Conservation (phyloP, 169 alveolate species). For the Theileria annulata region DNA sequence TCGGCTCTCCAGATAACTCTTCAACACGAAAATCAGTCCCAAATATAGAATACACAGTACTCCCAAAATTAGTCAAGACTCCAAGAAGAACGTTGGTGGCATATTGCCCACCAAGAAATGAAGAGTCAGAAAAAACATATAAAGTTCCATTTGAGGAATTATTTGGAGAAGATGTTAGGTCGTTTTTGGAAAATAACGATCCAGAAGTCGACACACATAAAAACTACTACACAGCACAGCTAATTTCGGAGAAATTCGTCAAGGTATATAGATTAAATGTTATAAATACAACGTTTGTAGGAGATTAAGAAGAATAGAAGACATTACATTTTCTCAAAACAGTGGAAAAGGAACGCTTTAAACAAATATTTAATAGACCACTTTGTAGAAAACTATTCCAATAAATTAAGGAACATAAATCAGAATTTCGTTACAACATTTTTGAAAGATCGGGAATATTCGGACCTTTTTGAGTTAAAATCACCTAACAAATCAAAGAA, state of each 20-base stretch:
- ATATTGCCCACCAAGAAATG: conserved; percentile 28
- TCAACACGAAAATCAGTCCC: conserved; percentile 1
- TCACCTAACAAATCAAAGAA: neutral
- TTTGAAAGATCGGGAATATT: conserved; percentile 9
- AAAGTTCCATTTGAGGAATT: conserved; percentile 24
- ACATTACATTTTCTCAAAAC: conserved; percentile 43
- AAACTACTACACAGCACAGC: neutral
- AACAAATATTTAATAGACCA: conserved; percentile 25
- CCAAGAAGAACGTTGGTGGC: conserved; percentile 55
- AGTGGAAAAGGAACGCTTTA: conserved; percentile 66
- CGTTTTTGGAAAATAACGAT: conserved; percentile 6
- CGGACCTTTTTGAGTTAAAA: neutral
- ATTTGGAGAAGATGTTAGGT: conserved; percentile 2
- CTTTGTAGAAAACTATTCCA: conserved; percentile 4
- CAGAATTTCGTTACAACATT: neutral
- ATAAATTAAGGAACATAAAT: neutral
- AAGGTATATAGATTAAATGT: neutral
- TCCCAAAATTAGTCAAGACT: conserved; percentile 60
- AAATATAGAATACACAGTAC: conserved; percentile 43
- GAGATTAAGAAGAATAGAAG: conserved; percentile 45
- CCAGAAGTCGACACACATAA: neutral
- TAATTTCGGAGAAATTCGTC: conserved; percentile 2
- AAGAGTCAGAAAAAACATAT: conserved; percentile 1
- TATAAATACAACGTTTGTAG: conserved; percentile 16
- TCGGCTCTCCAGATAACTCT: conserved; percentile 3